These are phyloP conservation scores for Nicotiana noctiflora DNA, from an alignment of 257 asterid genomes.

Conservation along the genomic window DNA sequence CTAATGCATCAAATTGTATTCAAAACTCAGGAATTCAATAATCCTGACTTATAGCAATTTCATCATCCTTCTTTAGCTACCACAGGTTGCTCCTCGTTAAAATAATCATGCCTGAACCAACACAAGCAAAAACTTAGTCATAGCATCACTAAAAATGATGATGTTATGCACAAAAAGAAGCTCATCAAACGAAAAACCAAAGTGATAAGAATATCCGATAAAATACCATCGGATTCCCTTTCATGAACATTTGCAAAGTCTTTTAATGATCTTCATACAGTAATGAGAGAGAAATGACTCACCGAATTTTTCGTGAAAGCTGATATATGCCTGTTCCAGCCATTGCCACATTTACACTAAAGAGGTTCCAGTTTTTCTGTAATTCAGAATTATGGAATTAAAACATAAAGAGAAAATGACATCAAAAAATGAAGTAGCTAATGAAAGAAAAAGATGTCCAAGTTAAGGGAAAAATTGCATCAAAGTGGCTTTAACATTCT, in stretches of 20 bases:
- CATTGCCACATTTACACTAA: slow-evolving; percentile 85
- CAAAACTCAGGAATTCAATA: neutral
- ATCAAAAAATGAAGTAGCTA: neutral
- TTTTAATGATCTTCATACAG: neutral
- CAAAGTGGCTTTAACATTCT: neutral
- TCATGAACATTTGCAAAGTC: neutral
- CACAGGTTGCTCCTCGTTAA: slow-evolving; percentile 44
- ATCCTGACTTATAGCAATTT: neutral
- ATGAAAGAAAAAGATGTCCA: neutral
- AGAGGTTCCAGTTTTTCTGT: slow-evolving; percentile 95
- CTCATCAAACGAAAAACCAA: neutral
- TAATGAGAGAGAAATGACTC: slow-evolving; percentile 19
- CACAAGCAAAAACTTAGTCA: neutral
- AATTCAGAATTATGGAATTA: slow-evolving; percentile 20
- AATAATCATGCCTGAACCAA: slow-evolving; percentile 61
- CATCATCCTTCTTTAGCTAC: slow-evolving; percentile 58
- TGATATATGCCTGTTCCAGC: slow-evolving; percentile 89
- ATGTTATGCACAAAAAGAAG: neutral
- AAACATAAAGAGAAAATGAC: neutral
- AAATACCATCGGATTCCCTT: neutral
- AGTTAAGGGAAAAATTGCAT: neutral
- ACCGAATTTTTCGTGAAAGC: slow-evolving; percentile 69
- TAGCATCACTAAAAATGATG: neutral
- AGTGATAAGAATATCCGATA: neutral
- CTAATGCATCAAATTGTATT: slow-evolving; percentile 7